These are phyloP conservation scores for Amanita exitialis DNA, from an alignment of 768 basidiomycete genomes.

Conservation along the genomic window DNA sequence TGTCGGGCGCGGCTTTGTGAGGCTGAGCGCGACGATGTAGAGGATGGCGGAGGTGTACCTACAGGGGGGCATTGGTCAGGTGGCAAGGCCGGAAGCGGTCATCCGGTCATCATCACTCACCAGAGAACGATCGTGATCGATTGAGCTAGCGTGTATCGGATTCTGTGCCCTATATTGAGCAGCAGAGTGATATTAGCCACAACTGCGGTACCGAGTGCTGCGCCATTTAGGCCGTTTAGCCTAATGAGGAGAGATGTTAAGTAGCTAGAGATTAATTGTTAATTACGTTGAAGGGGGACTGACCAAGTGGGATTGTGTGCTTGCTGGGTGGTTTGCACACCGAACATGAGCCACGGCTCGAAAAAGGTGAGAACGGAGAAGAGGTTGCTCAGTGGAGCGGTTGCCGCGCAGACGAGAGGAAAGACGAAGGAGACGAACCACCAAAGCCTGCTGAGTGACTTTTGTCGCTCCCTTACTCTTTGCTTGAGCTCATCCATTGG, in stretches of 20 bases:
- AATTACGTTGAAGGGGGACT: too few relatives aligned
- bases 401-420: conserved; percentile 30
- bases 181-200: conserved; percentile 25
- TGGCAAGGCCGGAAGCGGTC: background rate
- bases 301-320: conserved; percentile 26
- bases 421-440: conserved; percentile 31
- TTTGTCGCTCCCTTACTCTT: background rate
- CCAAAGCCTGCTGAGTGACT: conserved; percentile 19
- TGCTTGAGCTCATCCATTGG: background rate
- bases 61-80: background rate
- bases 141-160: conserved; percentile 25
- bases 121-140: conserved; percentile 26
- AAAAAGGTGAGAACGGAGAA: conserved; percentile 27
- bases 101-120: too few relatives aligned
- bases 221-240: conserved; percentile 21
- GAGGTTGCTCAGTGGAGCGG: conserved; percentile 29
- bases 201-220: conserved; percentile 23
- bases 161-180: conserved; percentile 27
- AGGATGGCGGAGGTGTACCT: conserved; percentile 28
- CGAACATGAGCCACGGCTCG: conserved; percentile 23
- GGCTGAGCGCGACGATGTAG: conserved; percentile 22
- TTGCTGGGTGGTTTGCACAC: conserved; percentile 8
- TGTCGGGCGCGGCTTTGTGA: conserved; percentile 13
- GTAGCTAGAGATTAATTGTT: too few relatives aligned
- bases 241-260: too few relatives aligned